A percentile compares a stretch with the other conserved stretches of the same genome.
Conservation (phyloP, 2,329 filamentous ascomycete genomes). For the Trichophyton benhamiae region DNA sequence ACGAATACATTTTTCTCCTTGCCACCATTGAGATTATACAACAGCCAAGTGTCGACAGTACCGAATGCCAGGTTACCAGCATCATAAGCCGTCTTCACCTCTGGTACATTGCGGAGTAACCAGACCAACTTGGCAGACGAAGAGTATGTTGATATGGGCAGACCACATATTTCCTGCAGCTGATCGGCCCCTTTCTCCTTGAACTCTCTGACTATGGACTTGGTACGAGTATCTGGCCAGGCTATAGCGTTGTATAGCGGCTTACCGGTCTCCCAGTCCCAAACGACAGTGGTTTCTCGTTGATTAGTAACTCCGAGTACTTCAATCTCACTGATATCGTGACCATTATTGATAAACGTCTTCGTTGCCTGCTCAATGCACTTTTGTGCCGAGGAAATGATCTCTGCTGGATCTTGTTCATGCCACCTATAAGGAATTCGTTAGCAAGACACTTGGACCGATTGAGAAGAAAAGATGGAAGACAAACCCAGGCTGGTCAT, state of each 20-base stretch:
- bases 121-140: constrained; percentile 75
- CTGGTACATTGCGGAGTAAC: constrained; percentile 60
- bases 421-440: constrained; percentile 53
- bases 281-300: constrained; percentile 75
- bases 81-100: constrained; percentile 63
- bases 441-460: not conserved
- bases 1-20: constrained; percentile 58
- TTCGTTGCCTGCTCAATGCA: constrained; percentile 69
- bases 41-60: constrained; percentile 78
- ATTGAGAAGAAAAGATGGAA: not conserved
- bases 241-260: constrained; percentile 75
- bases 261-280: constrained; percentile 70
- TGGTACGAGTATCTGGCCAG: constrained; percentile 79
- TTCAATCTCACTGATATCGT: constrained; percentile 55
- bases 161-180: constrained; percentile 58
- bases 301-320: constrained; percentile 82
- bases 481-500: constrained; percentile 70
- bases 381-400: constrained; percentile 60
- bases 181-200: constrained; percentile 57
- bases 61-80: constrained; percentile 67
- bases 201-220: constrained; percentile 62
- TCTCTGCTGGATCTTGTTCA: constrained; percentile 70
- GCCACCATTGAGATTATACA: constrained; percentile 63
- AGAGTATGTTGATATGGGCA: constrained; percentile 79
- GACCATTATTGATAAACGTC: constrained; percentile 57